Evolutionary conservation across 1,284 basidiomycete species (phyloP).

Genomic region (Marasmius sp.): DNA sequence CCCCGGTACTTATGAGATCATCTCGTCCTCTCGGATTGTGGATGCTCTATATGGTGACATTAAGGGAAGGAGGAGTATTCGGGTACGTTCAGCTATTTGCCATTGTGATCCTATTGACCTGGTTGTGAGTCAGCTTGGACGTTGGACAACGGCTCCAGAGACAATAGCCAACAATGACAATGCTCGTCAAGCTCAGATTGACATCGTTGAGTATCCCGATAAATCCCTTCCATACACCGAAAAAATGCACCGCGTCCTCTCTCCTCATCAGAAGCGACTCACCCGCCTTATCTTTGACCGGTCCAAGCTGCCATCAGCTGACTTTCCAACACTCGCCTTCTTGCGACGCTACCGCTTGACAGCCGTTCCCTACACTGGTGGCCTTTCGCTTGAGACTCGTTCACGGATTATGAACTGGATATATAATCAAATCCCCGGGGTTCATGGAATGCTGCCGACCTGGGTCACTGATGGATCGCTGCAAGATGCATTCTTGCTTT

Average conservation of each 20-base stretch:
- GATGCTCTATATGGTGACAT: not conserved
- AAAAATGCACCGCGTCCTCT: not conserved
- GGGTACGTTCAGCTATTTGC: too few relatives aligned
- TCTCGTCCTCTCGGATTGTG: not conserved
- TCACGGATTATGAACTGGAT: slow-evolving; percentile 25
- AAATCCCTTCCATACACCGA: not conserved
- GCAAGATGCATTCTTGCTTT: slow-evolving; percentile 21
- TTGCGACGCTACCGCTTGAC: slow-evolving; percentile 1
- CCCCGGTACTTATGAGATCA: not conserved
- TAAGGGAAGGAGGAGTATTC: not conserved
- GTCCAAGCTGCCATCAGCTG: slow-evolving; percentile 7
- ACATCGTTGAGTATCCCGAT: not conserved
- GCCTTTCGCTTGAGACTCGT: slow-evolving; percentile 15
- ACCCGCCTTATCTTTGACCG: not conserved
- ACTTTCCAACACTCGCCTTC: not conserved
- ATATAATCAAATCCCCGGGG: slow-evolving; percentile 13
- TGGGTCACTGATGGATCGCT: slow-evolving; percentile 12
- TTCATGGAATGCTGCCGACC: slow-evolving; percentile 9
- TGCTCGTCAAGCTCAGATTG: too few relatives aligned
- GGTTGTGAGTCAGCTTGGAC: not conserved
- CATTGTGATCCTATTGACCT: too few relatives aligned
- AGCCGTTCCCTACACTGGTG: slow-evolving; percentile 15
- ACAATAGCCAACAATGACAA: not conserved
- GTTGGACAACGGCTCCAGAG: not conserved
- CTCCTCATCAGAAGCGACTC: not conserved